A percentile compares a stretch with the other conserved stretches of the same genome.
Conservation (phyloP, 2,329 filamentous ascomycete genomes). For the Pseudogymnoascus sp. region DNA sequence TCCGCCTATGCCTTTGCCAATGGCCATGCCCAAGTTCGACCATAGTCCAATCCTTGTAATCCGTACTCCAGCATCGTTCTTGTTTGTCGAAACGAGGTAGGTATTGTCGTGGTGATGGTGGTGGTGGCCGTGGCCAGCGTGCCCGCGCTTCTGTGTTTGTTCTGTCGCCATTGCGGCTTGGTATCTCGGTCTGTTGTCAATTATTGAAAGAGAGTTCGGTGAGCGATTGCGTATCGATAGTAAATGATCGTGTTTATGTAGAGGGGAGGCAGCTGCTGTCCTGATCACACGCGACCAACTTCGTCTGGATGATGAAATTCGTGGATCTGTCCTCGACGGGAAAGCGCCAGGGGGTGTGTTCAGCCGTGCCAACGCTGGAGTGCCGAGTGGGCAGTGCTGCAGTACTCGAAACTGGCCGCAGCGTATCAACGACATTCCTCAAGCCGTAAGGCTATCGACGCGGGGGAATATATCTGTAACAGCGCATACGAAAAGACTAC, state of each 20-base stretch:
- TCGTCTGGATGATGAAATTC: conserved; percentile 11
- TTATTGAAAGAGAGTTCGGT: not conserved
- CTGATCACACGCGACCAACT: conserved; percentile 4
- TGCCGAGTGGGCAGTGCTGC: conserved; percentile 7
- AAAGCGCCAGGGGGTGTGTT: conserved; percentile 17
- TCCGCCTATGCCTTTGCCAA: conserved; percentile 86
- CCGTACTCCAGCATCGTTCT: conserved; percentile 85
- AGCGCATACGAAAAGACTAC: conserved; percentile 5
- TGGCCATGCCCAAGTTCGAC: conserved; percentile 88
- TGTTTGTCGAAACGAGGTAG: conserved; percentile 74
- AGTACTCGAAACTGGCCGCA: conserved; percentile 3
- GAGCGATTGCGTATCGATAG: not conserved
- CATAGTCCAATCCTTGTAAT: conserved; percentile 85
- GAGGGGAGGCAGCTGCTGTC: conserved; percentile 2
- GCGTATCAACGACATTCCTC: conserved; percentile 6
- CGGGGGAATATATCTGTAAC: not conserved
- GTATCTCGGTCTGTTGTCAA: not conserved
- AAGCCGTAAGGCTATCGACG: conserved; percentile 2
- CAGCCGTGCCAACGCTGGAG: conserved; percentile 16
- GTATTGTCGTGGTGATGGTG: conserved; percentile 79
- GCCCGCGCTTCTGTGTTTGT: conserved; percentile 28
- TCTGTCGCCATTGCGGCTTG: conserved; percentile 25
- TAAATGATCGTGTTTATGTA: conserved; percentile 3
- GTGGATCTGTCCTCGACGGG: conserved; percentile 28
- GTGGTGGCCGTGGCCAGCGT: conserved; percentile 56